These are phyloP conservation scores for Diaporthe ampelina DNA, from an alignment of 2,329 filamentous ascomycete genomes.

Conservation along the genomic window DNA sequence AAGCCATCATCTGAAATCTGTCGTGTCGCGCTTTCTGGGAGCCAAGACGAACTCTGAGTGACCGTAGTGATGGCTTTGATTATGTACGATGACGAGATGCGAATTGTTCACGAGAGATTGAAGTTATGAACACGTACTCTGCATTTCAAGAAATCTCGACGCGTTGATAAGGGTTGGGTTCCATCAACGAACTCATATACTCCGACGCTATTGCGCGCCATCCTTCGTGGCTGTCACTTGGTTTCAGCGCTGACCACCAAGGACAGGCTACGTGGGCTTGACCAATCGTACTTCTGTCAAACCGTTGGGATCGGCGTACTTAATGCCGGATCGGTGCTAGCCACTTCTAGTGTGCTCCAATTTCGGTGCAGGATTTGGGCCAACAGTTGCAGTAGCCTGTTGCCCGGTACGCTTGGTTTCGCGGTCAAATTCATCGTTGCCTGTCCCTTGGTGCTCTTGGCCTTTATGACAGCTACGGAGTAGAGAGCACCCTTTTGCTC, in stretches of 20 bases:
- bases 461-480: too few species aligned
- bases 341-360: not conserved
- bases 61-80: too few species aligned
- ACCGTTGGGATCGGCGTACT: not conserved
- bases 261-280: not conserved
- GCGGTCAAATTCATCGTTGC: not conserved
- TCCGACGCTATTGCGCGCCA: not conserved
- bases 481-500: too few species aligned
- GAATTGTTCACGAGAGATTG: not conserved
- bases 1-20: not conserved
- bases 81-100: not conserved
- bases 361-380: not conserved
- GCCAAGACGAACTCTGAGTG: not conserved
- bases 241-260: not conserved
- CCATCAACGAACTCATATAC: not conserved
- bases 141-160: not conserved
- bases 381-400: not conserved
- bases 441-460: not conserved
- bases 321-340: not conserved
- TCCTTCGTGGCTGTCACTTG: not conserved
- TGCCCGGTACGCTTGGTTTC: not conserved
- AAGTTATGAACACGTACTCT: not conserved
- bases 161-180: not conserved
- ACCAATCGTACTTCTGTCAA: not conserved
- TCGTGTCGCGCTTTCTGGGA: not conserved